Conservation (phyloP, 768 basidiomycete species). For the Podaxis mareebaensis region DNA sequence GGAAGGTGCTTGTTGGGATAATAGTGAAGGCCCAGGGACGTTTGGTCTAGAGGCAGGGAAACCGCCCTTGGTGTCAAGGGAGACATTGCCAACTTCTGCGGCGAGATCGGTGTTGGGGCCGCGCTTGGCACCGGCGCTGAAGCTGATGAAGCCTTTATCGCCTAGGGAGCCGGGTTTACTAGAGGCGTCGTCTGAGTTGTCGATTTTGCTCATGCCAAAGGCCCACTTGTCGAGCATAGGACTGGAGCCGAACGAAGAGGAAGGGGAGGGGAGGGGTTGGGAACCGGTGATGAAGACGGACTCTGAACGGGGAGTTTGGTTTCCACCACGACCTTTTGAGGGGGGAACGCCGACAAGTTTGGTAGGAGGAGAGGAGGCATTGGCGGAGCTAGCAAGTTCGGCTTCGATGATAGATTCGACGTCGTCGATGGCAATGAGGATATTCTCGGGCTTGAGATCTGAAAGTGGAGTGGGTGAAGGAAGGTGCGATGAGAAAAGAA, state of each 20-base stretch:
- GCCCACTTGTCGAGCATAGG: slow-evolving; percentile 83
- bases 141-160: slow-evolving; percentile 6
- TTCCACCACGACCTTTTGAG: slow-evolving; percentile 90
- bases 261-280: slow-evolving; percentile 88
- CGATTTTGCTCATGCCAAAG: slow-evolving; percentile 93
- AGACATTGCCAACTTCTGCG: slow-evolving; percentile 40
- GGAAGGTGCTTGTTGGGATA: slow-evolving; percentile 67
- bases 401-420: slow-evolving; percentile 90
- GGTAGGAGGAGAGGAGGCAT: slow-evolving; percentile 50
- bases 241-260: slow-evolving; percentile 66
- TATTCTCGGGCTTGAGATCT: slow-evolving; percentile 98
- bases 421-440: slow-evolving; percentile 95
- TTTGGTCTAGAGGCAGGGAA: slow-evolving; percentile 27
- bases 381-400: slow-evolving; percentile 60
- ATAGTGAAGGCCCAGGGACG: slow-evolving; percentile 62
- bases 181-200: slow-evolving; percentile 38
- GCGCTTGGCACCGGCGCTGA: slow-evolving; percentile 20
- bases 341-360: slow-evolving; percentile 93
- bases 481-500: slow-evolving; percentile 1
- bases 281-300: slow-evolving; percentile 83
- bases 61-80: slow-evolving; percentile 34
- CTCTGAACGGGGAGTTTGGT: slow-evolving; percentile 90
- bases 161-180: slow-evolving; percentile 18
- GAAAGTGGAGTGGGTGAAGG: slow-evolving; percentile 16
- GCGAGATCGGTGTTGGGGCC: slow-evolving; percentile 34